Conservation (phyloP, 768 basidiomycete species). For the Dentipellis sp. region DNA sequence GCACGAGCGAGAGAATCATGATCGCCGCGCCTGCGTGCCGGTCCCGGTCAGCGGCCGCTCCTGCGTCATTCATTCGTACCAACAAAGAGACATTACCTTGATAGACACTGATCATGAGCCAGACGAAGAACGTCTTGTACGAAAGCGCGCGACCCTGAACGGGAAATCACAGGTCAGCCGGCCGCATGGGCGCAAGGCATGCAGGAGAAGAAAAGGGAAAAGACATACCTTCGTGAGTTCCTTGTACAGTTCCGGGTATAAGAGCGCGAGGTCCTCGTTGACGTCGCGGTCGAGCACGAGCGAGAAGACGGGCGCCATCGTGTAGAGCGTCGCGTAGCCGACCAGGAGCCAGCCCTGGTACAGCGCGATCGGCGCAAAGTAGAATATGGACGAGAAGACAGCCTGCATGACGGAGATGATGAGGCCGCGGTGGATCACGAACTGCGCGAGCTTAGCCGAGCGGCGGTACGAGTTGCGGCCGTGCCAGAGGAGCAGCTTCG, state of each 20-base stretch:
- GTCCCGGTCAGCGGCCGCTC: background rate
- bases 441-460: slow-evolving; percentile 94
- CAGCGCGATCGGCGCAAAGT: slow-evolving; percentile 91
- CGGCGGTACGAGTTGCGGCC: slow-evolving; percentile 98
- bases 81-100: slow-evolving; percentile 51
- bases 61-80: background rate
- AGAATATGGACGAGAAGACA: slow-evolving; percentile 88
- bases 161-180: background rate
- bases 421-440: slow-evolving; percentile 94
- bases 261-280: slow-evolving; percentile 86
- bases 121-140: slow-evolving; percentile 97
- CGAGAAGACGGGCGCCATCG: slow-evolving; percentile 98
- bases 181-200: background rate
- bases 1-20: slow-evolving; percentile 94
- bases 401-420: slow-evolving; percentile 99
- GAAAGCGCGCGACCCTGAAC: slow-evolving; percentile 83
- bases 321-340: slow-evolving; percentile 93
- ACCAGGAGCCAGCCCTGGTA: slow-evolving; percentile 99
- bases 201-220: background rate
- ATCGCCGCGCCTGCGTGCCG: slow-evolving; percentile 73
- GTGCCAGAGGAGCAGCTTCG: slow-evolving; percentile 96
- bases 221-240: slow-evolving; percentile 85
- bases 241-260: slow-evolving; percentile 97
- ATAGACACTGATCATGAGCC: slow-evolving; percentile 96
- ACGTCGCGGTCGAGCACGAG: slow-evolving; percentile 93